Conservation (phyloP, 306 rosid genomes). For the Coriaria nepalensis region DNA sequence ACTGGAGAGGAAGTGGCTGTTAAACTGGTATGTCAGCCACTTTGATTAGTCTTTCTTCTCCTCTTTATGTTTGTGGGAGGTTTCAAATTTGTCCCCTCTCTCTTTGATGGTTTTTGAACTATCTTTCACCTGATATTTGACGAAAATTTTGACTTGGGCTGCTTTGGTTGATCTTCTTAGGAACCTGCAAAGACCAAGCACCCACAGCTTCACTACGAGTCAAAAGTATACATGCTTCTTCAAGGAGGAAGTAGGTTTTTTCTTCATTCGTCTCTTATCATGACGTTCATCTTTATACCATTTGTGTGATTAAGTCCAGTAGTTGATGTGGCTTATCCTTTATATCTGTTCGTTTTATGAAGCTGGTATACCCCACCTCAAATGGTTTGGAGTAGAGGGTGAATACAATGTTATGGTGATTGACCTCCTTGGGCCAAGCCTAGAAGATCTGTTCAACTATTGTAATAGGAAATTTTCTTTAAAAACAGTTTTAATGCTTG, state of each 20-base stretch:
- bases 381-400: slow-evolving; percentile 23
- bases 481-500: slow-evolving; percentile 27
- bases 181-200: slow-evolving; percentile 90
- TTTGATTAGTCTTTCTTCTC: too few species aligned
- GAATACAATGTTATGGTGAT: slow-evolving; percentile 25
- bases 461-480: slow-evolving; percentile 25
- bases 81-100: too few species aligned
- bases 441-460: slow-evolving; percentile 25
- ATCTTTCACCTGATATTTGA: too few species aligned
- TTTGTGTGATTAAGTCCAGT: background rate
- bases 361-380: slow-evolving; percentile 17
- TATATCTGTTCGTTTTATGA: background rate
- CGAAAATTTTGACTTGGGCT: background rate
- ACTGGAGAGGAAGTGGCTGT: slow-evolving; percentile 97
- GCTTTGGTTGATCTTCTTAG: slow-evolving; percentile 21
- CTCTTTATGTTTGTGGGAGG: too few species aligned
- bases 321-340: slow-evolving; percentile 1
- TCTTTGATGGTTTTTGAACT: too few species aligned
- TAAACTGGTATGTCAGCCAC: slow-evolving; percentile 54
- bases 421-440: slow-evolving; percentile 27
- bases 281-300: background rate
- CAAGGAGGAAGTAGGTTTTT: slow-evolving; percentile 95
- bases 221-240: slow-evolving; percentile 92
- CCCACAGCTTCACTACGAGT: slow-evolving; percentile 99
- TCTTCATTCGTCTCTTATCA: slow-evolving; percentile 1